A percentile compares a stretch with the other conserved stretches of the same genome.
Evolutionary conservation across 805 yeast genomes (phyloP).

Genomic region (Starmerella asiatica): DNA sequence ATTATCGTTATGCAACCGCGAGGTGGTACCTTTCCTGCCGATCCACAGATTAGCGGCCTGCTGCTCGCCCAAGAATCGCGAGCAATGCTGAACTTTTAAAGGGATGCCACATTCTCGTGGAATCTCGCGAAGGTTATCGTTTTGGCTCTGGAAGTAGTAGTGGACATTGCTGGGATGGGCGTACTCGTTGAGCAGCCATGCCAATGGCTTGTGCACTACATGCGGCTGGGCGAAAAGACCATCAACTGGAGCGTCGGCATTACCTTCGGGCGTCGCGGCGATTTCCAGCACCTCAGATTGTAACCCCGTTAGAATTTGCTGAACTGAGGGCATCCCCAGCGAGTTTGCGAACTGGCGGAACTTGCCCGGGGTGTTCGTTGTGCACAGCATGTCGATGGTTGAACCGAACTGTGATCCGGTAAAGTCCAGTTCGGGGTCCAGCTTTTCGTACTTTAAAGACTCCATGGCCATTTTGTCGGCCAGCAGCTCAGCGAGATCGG

Average conservation of each 20-base stretch:
- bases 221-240: slow-evolving; percentile 27
- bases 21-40: slow-evolving; percentile 24
- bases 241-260: slow-evolving; percentile 29
- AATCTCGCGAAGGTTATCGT: slow-evolving; percentile 24
- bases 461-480: slow-evolving; percentile 15
- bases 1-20: slow-evolving; percentile 28
- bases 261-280: slow-evolving; percentile 28
- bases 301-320: slow-evolving; percentile 5
- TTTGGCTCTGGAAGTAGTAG: slow-evolving; percentile 30
- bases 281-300: slow-evolving; percentile 11
- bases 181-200: slow-evolving; percentile 20
- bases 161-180: slow-evolving; percentile 6
- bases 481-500: slow-evolving; percentile 3
- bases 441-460: slow-evolving; percentile 2
- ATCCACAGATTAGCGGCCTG: slow-evolving; percentile 32
- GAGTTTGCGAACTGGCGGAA: slow-evolving; percentile 1
- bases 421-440: slow-evolving; percentile 1
- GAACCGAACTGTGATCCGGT: background rate
- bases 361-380: slow-evolving; percentile 12
- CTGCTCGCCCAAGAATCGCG: slow-evolving; percentile 21
- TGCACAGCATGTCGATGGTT: slow-evolving; percentile 9
- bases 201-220: slow-evolving; percentile 18
- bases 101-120: slow-evolving; percentile 12
- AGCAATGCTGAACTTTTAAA: slow-evolving; percentile 15
- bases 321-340: background rate